Evolutionary conservation across 129 eudicot genomes (phyloP).

Genomic region (Arctium minus): DNA sequence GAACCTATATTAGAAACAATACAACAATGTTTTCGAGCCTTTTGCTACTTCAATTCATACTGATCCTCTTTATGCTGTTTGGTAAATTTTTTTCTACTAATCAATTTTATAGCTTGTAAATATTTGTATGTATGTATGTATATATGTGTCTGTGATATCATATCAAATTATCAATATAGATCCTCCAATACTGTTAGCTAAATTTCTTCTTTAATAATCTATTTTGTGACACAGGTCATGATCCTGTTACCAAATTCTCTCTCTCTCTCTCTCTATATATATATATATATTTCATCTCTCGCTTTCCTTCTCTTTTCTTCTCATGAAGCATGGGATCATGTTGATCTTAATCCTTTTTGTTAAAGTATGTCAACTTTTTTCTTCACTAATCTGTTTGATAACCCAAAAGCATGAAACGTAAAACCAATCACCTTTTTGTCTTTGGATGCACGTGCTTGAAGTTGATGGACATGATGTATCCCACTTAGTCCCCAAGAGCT

Average conservation of each 20-base stretch:
- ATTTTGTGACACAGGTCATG: not conserved
- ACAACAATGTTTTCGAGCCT: not conserved
- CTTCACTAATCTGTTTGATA: not conserved
- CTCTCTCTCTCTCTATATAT: not conserved
- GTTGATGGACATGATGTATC: not conserved
- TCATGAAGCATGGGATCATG: too few species aligned
- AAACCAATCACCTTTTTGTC: not conserved
- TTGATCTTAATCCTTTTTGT: too few species aligned
- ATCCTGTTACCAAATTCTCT: not conserved
- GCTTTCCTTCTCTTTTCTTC: too few species aligned
- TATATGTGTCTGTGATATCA: not conserved
- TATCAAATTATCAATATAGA: not conserved
- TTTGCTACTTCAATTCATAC: not conserved
- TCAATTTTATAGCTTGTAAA: not conserved
- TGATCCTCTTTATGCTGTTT: not conserved
- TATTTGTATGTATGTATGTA: too few species aligned
- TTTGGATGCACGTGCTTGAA: not conserved
- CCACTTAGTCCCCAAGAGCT: not conserved
- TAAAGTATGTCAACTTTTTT: not conserved
- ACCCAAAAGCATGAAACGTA: not conserved
- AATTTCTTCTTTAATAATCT: not conserved
- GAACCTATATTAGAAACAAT: not conserved
- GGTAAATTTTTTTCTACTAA: not conserved
- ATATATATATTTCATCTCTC: too few species aligned
- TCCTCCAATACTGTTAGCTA: not conserved